Percentiles rank a stretch among this genome's conserved stretches.
These are phyloP conservation scores for Pisolithus orientalis DNA, from an alignment of 768 basidiomycete genomes.

Conservation along the genomic window DNA sequence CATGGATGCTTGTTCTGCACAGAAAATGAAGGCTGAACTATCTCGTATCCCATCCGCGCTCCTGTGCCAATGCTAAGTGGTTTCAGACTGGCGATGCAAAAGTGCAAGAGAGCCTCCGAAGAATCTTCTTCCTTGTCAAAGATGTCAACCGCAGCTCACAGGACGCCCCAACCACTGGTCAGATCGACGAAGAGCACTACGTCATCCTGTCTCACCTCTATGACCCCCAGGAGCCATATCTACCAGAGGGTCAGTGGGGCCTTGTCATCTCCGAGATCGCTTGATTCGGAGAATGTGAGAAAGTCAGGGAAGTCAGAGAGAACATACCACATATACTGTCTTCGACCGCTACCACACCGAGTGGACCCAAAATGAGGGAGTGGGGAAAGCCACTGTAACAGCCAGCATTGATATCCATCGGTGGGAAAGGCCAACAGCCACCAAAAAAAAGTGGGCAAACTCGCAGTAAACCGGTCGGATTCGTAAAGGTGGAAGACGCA, in stretches of 20 bases:
- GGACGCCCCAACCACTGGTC: conserved; percentile 68
- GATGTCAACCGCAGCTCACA: too few species aligned
- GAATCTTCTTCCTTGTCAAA: conserved; percentile 58
- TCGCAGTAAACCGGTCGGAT: conserved; percentile 74
- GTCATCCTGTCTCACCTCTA: conserved; percentile 91
- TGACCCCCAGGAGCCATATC: conserved; percentile 92
- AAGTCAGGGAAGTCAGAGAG: conserved; percentile 69
- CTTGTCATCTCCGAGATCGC: too few species aligned
- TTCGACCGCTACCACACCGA: too few species aligned
- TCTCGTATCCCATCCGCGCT: conserved; percentile 22
- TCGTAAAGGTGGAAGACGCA: conserved; percentile 78
- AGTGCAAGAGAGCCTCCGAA: conserved; percentile 54
- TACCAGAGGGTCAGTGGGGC: conserved; percentile 88
- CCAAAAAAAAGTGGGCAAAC: conserved; percentile 67
- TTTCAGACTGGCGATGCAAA: too few species aligned
- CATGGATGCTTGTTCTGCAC: too few species aligned
- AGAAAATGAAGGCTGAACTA: conserved; percentile 77
- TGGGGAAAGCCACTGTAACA: conserved; percentile 58
- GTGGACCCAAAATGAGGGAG: too few species aligned
- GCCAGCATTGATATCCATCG: conserved; percentile 28
- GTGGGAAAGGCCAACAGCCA: conserved; percentile 39
- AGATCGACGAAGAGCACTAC: conserved; percentile 79
- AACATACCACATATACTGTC: conserved; percentile 49
- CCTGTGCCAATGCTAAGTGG: not conserved
- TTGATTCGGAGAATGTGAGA: conserved; percentile 89